Percentiles rank a stretch among this genome's conserved stretches.
Evolutionary conservation across 169 alveolate genomes (phyloP).

Genomic region (Babesia ovis): DNA sequence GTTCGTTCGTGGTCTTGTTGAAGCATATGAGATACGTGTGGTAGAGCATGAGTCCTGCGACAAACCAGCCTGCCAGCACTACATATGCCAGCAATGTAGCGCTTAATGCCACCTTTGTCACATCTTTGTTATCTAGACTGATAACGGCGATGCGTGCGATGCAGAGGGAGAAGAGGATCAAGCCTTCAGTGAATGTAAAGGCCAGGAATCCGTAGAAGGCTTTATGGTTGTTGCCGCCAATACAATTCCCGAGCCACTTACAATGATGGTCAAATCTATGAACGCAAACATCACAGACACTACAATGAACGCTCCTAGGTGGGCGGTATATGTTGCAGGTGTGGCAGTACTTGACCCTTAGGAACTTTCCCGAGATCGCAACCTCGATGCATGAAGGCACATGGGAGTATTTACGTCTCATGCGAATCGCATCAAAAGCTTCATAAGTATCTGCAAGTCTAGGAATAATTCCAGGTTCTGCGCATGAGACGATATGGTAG

Average conservation of each 20-base stretch:
- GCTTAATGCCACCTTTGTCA: constrained; percentile 35
- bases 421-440: constrained; percentile 37
- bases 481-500: constrained; percentile 30
- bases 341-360: constrained; percentile 81
- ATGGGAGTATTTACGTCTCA: constrained; percentile 23
- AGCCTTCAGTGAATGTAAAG: constrained; percentile 51
- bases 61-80: constrained; percentile 77
- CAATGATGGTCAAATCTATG: constrained; percentile 92
- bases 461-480: constrained; percentile 64
- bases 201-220: constrained; percentile 68
- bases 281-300: constrained; percentile 89
- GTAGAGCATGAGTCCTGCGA: constrained; percentile 75
- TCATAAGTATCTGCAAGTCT: constrained; percentile 9
- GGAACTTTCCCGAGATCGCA: constrained; percentile 71
- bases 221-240: constrained; percentile 87
- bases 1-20: constrained; percentile 84
- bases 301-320: constrained; percentile 88
- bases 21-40: constrained; percentile 75
- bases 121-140: constrained; percentile 29
- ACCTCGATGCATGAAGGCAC: constrained; percentile 49
- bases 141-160: constrained; percentile 49
- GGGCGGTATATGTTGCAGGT: constrained; percentile 87
- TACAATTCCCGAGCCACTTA: constrained; percentile 90
- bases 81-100: constrained; percentile 51
- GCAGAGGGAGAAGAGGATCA: constrained; percentile 43